phyloP scores from a whole-genome alignment of 768 basidiomycete genomes.

The Lentinula sp. region DNA sequence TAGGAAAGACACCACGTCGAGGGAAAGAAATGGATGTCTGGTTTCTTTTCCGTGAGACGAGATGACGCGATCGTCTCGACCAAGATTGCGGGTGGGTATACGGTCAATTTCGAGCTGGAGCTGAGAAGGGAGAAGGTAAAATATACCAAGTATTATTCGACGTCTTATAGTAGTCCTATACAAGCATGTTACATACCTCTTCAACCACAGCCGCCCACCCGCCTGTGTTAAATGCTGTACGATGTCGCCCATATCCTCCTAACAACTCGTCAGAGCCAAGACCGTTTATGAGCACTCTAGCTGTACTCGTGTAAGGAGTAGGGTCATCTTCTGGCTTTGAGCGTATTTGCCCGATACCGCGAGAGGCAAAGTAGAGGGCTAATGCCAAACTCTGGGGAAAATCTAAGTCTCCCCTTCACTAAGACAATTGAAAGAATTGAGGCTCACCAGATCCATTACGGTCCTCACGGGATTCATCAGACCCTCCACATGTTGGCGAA shows the following conservation, averaged over 20 bases:
- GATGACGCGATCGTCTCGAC: conserved; percentile 90
- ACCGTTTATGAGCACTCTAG: conserved; percentile 83
- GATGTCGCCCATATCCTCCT: conserved; percentile 90
- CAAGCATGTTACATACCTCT: conserved; percentile 47
- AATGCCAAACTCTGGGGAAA: conserved; percentile 74
- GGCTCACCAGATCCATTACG: conserved; percentile 84
- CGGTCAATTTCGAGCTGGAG: conserved; percentile 86
- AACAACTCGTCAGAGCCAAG: conserved; percentile 94
- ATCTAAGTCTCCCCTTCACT: neutral
- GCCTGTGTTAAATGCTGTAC: conserved; percentile 58
- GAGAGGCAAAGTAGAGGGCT: conserved; percentile 90
- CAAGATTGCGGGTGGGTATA: conserved; percentile 84
- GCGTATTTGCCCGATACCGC: conserved; percentile 62
- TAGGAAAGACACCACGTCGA: conserved; percentile 72
- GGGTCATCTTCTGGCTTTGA: conserved; percentile 25
- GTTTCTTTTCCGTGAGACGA: conserved; percentile 91
- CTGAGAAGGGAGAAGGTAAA: conserved; percentile 30
- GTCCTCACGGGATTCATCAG: conserved; percentile 77
- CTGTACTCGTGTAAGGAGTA: conserved; percentile 59
- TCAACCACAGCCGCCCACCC: conserved; percentile 76
- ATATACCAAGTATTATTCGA: too few relatives aligned
- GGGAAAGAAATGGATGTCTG: conserved; percentile 85
- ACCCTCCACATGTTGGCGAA: conserved; percentile 50
- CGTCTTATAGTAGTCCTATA: neutral
- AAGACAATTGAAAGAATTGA: neutral